A percentile compares a stretch with the other conserved stretches of the same genome.
Evolutionary conservation across 805 yeast genomes (phyloP).

Genomic region (Cyberlindnera meyerae): DNA sequence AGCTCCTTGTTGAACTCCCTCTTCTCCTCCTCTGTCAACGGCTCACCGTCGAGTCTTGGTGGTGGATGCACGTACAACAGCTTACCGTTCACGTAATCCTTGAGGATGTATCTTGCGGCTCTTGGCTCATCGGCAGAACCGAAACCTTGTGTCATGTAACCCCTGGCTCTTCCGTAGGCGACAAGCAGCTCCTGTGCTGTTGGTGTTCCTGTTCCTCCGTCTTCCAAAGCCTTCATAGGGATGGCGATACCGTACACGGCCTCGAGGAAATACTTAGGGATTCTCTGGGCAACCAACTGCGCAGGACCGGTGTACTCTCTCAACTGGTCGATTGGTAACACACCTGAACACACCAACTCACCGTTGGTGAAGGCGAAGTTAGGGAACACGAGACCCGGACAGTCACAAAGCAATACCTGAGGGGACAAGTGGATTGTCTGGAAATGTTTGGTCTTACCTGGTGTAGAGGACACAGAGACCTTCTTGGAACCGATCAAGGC

Average conservation of each 20-base stretch:
- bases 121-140: conserved; percentile 96
- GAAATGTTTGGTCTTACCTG: conserved; percentile 98
- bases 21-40: conserved; percentile 46
- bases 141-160: conserved; percentile 95
- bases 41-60: conserved; percentile 51
- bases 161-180: conserved; percentile 95
- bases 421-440: conserved; percentile 88
- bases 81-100: conserved; percentile 94
- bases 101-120: conserved; percentile 86
- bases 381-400: conserved; percentile 99
- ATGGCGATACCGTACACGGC: conserved; percentile 92
- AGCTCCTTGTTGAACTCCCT: conserved; percentile 69
- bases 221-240: conserved; percentile 65
- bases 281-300: conserved; percentile 76
- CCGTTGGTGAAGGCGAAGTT: conserved; percentile 95
- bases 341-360: conserved; percentile 96
- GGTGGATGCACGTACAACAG: conserved; percentile 84
- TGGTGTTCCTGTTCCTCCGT: conserved; percentile 87
- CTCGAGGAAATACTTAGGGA: conserved; percentile 85
- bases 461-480: conserved; percentile 97
- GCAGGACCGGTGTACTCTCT: conserved; percentile 90
- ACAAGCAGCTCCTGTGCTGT: conserved; percentile 84
- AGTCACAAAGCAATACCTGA: conserved; percentile 85
- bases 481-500: conserved; percentile 94
- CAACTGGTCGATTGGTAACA: conserved; percentile 95